Evolutionary conservation across 495 filamentous ascomycete genomes (phyloP), one percentile per base, ranked within the genome.

Genomic region (Xylaria cubensis): DNA sequence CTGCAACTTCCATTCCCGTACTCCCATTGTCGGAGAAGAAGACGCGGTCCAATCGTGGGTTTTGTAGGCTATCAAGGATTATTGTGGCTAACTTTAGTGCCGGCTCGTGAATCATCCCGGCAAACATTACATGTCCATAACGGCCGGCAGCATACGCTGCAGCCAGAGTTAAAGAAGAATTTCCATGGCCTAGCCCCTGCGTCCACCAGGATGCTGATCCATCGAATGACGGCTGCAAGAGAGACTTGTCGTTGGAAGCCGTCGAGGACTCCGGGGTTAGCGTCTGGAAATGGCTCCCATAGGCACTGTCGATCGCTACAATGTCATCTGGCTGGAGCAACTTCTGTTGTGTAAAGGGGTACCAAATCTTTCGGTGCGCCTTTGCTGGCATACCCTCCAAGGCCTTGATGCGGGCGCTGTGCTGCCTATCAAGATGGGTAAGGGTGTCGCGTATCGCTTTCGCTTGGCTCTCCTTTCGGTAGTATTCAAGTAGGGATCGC

Each of bases 141-240:
- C 92, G 86, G n/a, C 92, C 92, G 4, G 92, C 91, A 1, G 92
- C 92, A 77, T 94, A 91, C 2, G 92, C 91, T 4, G 92, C 91
- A 0, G 91, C 87, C 7, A 94, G 85, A 9, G 91, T 84, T 6
- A 95, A 84, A 0, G 82, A 78, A 0, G 91, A 88, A 72, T 91
- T 92, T 17, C 88, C 91, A 74, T 95, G 92, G 9, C 92, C 92
- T 6, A 95, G 84, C 10, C 92, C 92, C 80, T 95, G 92, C 1
- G 92, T 94, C 92, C 92, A 95, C 92, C 92, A 95, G 0, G 92
- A 94, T 21, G 92, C 92, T 0, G 92, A 94, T 24, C 89, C 92
- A 70, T 95, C 92, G 63, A 94, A 93, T 0, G 89, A 89, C 10
- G 91, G 86, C 32, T 81, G 82, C 0, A 94, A 80, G 42, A 59